Percentiles rank a stretch among this genome's conserved stretches.
Evolutionary conservation across 208 protist genomes (phyloP).

Genomic region (Vickermania spadyakhi): DNA sequence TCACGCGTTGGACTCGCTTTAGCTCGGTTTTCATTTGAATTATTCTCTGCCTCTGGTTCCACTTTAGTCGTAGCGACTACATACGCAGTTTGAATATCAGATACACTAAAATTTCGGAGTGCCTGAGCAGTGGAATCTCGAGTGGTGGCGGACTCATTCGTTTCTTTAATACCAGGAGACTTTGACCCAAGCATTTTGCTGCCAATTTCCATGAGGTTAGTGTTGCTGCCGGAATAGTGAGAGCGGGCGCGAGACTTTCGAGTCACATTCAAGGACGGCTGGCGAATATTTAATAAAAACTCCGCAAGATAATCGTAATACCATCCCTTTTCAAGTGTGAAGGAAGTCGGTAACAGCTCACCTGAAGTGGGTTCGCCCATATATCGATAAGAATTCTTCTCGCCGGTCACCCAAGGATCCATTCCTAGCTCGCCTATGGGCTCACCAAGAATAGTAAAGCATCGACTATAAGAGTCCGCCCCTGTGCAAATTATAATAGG

Average conservation of each 20-base stretch:
- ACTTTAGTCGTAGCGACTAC: background rate
- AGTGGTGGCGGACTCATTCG: background rate
- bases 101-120: background rate
- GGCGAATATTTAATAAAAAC: background rate
- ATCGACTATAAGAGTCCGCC: conserved; percentile 44
- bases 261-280: background rate
- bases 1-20: background rate
- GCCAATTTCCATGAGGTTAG: background rate
- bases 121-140: background rate
- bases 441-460: conserved; percentile 52
- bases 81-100: background rate
- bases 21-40: background rate
- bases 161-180: background rate
- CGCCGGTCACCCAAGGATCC: conserved; percentile 29
- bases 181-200: background rate
- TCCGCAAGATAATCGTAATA: conserved; percentile 1
- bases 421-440: conserved; percentile 72
- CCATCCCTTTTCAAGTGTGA: background rate
- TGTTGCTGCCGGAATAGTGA: background rate
- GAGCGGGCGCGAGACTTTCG: background rate
- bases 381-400: conserved; percentile 37
- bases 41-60: background rate
- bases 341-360: background rate
- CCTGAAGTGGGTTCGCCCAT: conserved; percentile 27
- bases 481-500: conserved; percentile 58